A percentile compares a stretch with the other conserved stretches of the same genome.
Evolutionary conservation across 2,329 filamentous ascomycete species (phyloP).

Genomic region (Colletotrichum agaves): DNA sequence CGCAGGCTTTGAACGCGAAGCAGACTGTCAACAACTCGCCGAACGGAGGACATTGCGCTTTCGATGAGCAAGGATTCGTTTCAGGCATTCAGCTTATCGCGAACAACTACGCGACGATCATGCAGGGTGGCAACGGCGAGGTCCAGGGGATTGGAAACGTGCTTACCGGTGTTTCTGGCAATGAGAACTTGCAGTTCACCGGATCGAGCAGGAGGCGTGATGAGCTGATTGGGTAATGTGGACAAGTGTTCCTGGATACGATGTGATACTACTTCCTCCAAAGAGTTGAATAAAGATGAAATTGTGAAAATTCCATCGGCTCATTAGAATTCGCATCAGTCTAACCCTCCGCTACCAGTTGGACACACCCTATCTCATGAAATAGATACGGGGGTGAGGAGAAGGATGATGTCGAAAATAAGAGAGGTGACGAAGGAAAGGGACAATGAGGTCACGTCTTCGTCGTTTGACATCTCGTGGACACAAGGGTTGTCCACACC

Average conservation of each 20-base stretch:
- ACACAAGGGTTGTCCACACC: no score
- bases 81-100: conserved; percentile 68
- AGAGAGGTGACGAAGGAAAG: no score
- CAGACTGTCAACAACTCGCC: conserved; percentile 69
- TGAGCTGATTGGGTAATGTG: conserved; percentile 29
- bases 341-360: no score
- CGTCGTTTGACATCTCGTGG: no score
- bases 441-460: no score
- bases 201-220: conserved; percentile 29
- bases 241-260: not conserved
- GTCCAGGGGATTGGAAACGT: conserved; percentile 62
- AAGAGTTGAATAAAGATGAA: not conserved
- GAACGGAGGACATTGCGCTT: conserved; percentile 67
- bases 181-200: conserved; percentile 57
- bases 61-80: conserved; percentile 64
- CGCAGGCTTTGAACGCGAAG: conserved; percentile 57
- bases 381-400: no score
- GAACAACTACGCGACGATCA: conserved; percentile 61
- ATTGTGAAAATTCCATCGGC: not conserved
- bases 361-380: no score
- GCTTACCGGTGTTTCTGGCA: conserved; percentile 59
- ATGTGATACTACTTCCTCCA: conserved; percentile 10
- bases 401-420: no score
- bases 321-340: no score
- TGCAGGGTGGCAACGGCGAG: conserved; percentile 62